Evolutionary conservation across 192 early-diverging fungal genomes (phyloP), one percentile per base, ranked within the genome.

Genomic region (Coemansia sp.): DNA sequence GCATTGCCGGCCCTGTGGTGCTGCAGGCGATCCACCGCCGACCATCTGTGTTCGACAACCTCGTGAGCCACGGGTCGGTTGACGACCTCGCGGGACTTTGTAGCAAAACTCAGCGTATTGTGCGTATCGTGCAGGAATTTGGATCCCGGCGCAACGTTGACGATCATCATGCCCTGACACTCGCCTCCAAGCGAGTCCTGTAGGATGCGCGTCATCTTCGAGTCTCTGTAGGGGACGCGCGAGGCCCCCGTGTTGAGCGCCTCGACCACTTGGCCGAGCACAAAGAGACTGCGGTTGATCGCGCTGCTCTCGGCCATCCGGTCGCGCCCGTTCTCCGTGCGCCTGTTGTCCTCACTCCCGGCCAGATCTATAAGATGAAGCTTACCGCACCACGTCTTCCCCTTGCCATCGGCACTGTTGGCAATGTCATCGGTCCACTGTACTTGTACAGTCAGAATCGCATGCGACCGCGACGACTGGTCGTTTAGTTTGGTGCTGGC

Each of bases 291-390:
- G 48, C 83, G 86, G 77, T 91, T 89, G 66, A 89, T 91, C 13
- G 87, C 86, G 19, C 84, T 85, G 56, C 86, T 88, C 64, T 90
- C 88, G 5, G 82, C 87, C 74, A 90, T 85, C 6, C 88, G 68
- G 50, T 85, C 84, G 17, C 72, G 73, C 8, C 75, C 83, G 64
- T 88, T 90, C 22, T 85, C 89, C 19, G 88, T 90, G 17, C 83
- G 69, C 20, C 86, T 68, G 53, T 91, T 89, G 51, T 90, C 87
- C 63, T 91, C 89, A 19, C 85, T 86, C 1, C 89, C 89, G 0
- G 89, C 89, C 75, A 91, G 61, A 58, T 91, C 89, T 10, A 90
- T 88, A 8, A 91, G 60, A 57, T 89, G 84, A 37, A 91, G 64
- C 12, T 81, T 78, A 0, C 87, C 86, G 40, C 75, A 72, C 68